Conservation (phyloP, 208 protist genomes). For the Trichomonas gallinae region DNA sequence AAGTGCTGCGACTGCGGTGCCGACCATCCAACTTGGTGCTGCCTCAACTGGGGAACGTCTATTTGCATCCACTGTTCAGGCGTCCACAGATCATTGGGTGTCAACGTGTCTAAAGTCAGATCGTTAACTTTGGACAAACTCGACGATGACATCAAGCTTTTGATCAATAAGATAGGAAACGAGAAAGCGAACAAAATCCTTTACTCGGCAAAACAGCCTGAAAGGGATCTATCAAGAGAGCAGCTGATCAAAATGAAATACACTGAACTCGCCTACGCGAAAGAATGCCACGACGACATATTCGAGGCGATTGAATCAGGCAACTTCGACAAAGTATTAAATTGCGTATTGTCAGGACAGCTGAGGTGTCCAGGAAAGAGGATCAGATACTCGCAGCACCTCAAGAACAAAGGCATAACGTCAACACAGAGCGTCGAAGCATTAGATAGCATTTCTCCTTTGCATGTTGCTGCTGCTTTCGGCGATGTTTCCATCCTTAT, state of each 20-base stretch:
- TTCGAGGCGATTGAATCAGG: not conserved
- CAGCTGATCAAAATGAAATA: not conserved
- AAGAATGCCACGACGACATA: not conserved
- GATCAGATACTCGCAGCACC: not conserved
- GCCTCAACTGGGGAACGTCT: not conserved
- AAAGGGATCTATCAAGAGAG: not conserved
- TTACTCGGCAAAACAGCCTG: not conserved
- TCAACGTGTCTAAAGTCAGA: not conserved
- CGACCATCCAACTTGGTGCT: not conserved
- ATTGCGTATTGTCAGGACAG: not conserved
- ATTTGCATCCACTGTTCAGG: slow-evolving; percentile 22
- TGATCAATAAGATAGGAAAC: slow-evolving; percentile 35
- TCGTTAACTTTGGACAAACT: slow-evolving; percentile 21
- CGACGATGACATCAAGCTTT: not conserved
- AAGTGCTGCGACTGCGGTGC: not conserved
- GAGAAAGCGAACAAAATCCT: slow-evolving; percentile 13
- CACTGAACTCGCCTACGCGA: not conserved
- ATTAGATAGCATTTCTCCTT: not conserved
- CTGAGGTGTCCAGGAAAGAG: not conserved
- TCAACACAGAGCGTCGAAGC: not conserved
- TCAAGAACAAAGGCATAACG: not conserved
- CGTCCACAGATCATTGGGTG: not conserved
- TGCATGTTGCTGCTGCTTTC: not conserved
- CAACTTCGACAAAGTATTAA: not conserved
- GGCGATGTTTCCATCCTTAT: not conserved